Evolutionary conservation across 768 basidiomycete genomes (phyloP).

Genomic region (Lactarius pseudohatsudake): DNA sequence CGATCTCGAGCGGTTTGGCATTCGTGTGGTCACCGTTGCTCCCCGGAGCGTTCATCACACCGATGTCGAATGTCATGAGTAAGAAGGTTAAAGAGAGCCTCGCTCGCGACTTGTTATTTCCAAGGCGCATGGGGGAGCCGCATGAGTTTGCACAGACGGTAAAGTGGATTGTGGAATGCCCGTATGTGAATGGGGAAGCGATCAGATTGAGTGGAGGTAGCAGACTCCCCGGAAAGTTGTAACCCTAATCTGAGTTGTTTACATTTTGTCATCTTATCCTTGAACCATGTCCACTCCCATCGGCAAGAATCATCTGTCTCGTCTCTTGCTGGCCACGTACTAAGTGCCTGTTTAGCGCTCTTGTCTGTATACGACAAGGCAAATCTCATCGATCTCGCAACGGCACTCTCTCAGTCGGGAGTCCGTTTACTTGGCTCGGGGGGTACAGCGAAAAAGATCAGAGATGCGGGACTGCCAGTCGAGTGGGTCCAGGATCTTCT

Average conservation of each 20-base stretch:
- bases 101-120: conserved; percentile 36
- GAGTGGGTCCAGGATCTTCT: conserved; percentile 55
- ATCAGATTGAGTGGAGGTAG: conserved; percentile 33
- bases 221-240: conserved; percentile 32
- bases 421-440: conserved; percentile 92
- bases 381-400: conserved; percentile 83
- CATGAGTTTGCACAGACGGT: conserved; percentile 37
- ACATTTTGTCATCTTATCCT: neutral
- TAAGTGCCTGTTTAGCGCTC: conserved; percentile 53
- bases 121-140: conserved; percentile 37
- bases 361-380: conserved; percentile 97
- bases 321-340: neutral
- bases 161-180: conserved; percentile 36
- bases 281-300: conserved; percentile 37
- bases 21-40: conserved; percentile 57
- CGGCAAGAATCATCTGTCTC: conserved; percentile 32
- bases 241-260: conserved; percentile 12
- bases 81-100: conserved; percentile 31
- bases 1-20: conserved; percentile 52
- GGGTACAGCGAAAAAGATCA: conserved; percentile 96
- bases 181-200: conserved; percentile 37
- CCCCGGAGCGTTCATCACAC: conserved; percentile 54
- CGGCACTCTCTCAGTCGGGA: conserved; percentile 76
- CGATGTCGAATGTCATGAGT: conserved; percentile 37
- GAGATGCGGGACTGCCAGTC: conserved; percentile 88